These are phyloP conservation scores for Lotmaria passim DNA, from an alignment of 208 protist genomes.

Conservation along the genomic window DNA sequence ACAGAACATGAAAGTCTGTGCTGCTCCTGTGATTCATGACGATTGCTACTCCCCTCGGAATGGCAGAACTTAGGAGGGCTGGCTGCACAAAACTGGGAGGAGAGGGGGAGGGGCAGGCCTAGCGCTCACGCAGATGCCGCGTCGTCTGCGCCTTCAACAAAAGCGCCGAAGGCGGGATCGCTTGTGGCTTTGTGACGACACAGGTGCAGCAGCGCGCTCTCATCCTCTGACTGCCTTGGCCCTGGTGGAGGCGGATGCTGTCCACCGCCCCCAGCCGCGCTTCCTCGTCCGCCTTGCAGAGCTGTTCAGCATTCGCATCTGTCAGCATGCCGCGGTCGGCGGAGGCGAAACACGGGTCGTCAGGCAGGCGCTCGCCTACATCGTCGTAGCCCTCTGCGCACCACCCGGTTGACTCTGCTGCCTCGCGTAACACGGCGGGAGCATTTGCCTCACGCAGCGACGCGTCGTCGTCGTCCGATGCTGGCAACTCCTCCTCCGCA, in stretches of 20 bases:
- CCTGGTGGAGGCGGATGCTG: conserved; percentile 11
- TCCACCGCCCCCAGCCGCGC: background rate
- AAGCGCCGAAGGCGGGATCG: conserved; percentile 6
- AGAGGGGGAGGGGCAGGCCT: too few species aligned
- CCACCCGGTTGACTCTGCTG: background rate
- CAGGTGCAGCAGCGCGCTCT: conserved; percentile 12
- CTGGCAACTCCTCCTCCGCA: too few species aligned
- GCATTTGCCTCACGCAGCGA: background rate
- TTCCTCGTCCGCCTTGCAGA: background rate
- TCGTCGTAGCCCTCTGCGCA: background rate
- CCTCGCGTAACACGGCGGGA: background rate
- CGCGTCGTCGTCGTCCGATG: too few species aligned
- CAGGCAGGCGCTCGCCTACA: background rate
- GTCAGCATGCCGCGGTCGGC: conserved; percentile 1
- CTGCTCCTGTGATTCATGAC: too few species aligned
- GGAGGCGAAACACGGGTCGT: background rate
- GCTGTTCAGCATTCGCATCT: background rate
- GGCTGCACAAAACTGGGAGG: too few species aligned
- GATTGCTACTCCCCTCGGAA: too few species aligned
- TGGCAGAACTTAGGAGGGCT: too few species aligned
- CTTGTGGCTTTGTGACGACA: conserved; percentile 6
- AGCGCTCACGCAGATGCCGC: background rate
- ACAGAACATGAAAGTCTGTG: too few species aligned
- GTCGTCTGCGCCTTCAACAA: conserved; percentile 5
- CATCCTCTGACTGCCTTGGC: conserved; percentile 5